Percentiles rank a stretch among this genome's conserved stretches.
Evolutionary conservation across 2,329 filamentous ascomycete species (phyloP).

Genomic region (Blastomyces emzantsi): DNA sequence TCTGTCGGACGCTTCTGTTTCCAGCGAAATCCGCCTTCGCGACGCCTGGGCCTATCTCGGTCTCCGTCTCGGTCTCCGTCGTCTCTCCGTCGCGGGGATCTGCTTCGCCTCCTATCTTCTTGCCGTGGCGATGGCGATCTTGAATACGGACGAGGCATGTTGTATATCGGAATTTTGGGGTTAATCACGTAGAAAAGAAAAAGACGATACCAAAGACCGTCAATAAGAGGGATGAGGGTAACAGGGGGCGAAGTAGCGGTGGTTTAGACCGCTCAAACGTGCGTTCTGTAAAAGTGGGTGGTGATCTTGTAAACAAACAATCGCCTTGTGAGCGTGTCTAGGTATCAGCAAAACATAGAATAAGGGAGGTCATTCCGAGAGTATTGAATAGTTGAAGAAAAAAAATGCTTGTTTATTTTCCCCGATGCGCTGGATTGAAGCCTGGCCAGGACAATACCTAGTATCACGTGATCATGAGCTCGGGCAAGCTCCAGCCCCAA

Average conservation of each 20-base stretch:
- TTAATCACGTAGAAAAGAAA: background rate
- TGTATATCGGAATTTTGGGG: background rate
- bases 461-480: background rate
- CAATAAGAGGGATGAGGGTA: background rate
- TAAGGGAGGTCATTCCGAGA: background rate
- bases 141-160: slow-evolving; percentile 15
- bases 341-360: background rate
- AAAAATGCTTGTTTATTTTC: background rate
- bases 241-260: no score
- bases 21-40: slow-evolving; percentile 38
- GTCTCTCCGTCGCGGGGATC: slow-evolving; percentile 33
- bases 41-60: slow-evolving; percentile 18
- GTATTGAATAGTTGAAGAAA: background rate
- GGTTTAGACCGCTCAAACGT: background rate
- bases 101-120: slow-evolving; percentile 32
- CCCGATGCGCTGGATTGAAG: background rate
- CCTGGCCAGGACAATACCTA: background rate
- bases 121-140: slow-evolving; percentile 22
- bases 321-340: background rate
- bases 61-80: slow-evolving; percentile 31
- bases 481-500: no score
- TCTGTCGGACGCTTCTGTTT: slow-evolving; percentile 43
- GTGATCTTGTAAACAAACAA: background rate
- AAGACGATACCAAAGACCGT: background rate
- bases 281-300: background rate